Base-by-base conservation (phyloP, 2,329 filamentous ascomycete genomes). In the Pseudomassariella vexata region DNA sequence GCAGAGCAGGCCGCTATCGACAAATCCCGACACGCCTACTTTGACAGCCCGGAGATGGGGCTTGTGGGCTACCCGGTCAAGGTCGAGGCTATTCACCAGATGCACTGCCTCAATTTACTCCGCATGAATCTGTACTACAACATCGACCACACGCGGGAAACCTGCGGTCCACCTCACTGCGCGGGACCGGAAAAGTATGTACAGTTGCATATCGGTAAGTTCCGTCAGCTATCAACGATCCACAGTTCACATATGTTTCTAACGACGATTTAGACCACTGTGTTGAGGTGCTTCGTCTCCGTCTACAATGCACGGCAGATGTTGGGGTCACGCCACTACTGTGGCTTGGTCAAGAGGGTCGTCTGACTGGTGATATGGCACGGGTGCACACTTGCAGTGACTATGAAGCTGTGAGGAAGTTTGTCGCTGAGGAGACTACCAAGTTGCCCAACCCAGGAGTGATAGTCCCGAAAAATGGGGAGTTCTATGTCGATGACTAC, bases 81-180 rank as follows among this genome's bases (percentile, higher is more conserved):
- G 7, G 27, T 36, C 19, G 39, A 42, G 30, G 39, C 39, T 8
- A 42, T 38, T 11, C 39, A 41, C 25, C 36, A 41, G 25, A 31
- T 41, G 16, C 39, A 41, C 22, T 41, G 39, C 19, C 28, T 42
- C 34, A 39, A 42, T 17, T 20, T 37, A n/a, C 26, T 42, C 2
- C 25, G 39, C 12, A 29, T 32, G 24, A 39, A 42, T 30, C 36
- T 36, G n/a, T 36, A 39, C 15, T 42, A 39, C 20, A 42, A 42
- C 28, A 37, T 37, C 25, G 38, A 42, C 19, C 38, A 42, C 34
- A 42, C 39, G 16, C 32, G 23, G 27, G 34, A 27, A 17, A 32
- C 18, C 14, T 26, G 23, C 9, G 24, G 24, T 5, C 24, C 24
- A 16, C 24, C 24, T 28, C 20, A 19, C 29, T 36, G 30, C 27